Evolutionary conservation across 2,329 filamentous ascomycete genomes (phyloP), one percentile per base, ranked within the genome.

Genomic region (Thelonectria rubi): DNA sequence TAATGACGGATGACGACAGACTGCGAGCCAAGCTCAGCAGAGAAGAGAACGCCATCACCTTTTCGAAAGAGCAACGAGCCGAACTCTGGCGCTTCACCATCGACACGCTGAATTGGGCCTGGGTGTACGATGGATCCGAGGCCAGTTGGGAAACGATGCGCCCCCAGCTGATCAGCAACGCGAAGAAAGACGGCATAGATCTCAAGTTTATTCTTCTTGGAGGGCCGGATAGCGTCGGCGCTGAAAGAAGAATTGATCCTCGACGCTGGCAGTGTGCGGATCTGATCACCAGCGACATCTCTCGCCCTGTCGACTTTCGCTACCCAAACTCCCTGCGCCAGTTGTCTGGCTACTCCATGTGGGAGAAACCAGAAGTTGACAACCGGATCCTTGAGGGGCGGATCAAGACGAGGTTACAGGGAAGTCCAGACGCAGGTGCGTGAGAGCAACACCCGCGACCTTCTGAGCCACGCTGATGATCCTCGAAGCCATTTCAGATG

Each of bases 221-320:
- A 5, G 73, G 72, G 0, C 72, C 72, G 0, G 72, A 75, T 45
- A 62, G 60, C 42, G 59, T 75, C 14, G 66, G 62, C 1, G 40
- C 53, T 0, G 55, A 40, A 0, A 42, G 57, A 1, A 48, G 68
- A 0, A 58, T 60, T 5, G 63, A 68, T 9, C 67, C 67, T 1
- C 45, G 17, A 14, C 58, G 56, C 4, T 75, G 71, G 72, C 55
- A 57, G 1, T 75, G 72, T 4, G 17, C 48, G 1, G 68, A 74
- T 12, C 40, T 59, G 1, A 60, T 74, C 32, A 73, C 70, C 0
- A 67, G 66, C 12, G 70, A 75, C 14, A 20, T 73, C 2, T 73
- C 70, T 0, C 63, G 71, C 0, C 53, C 66, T 0, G 71, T 70
- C 0, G 68, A 73, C 32, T 75, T 75, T 67, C 59, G 71, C 2